Percentiles rank a stretch among this genome's conserved stretches.
Conservation (phyloP, 1,284 basidiomycete genomes). For the Austroboletus novae-zelandiae region DNA sequence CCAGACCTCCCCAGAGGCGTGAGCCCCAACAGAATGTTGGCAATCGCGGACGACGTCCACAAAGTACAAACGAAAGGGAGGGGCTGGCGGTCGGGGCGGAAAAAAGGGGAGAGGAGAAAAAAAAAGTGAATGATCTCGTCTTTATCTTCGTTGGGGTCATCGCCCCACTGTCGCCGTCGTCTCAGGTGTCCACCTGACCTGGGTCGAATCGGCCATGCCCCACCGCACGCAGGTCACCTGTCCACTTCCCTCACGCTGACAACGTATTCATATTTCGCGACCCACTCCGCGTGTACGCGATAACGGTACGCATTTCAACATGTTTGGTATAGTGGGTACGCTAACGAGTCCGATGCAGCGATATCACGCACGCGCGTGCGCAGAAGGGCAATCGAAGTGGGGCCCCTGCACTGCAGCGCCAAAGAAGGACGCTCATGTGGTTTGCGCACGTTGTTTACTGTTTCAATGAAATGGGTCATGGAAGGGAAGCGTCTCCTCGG, state of each 20-base stretch:
- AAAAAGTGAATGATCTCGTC: neutral
- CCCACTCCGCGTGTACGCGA: neutral
- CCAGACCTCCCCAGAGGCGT: no score
- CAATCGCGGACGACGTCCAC: no score
- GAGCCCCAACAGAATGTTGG: no score
- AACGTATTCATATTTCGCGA: neutral
- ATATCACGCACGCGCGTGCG: neutral
- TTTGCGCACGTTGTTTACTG: slow-evolving; percentile 13
- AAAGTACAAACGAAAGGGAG: no score
- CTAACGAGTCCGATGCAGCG: neutral
- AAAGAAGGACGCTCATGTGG: slow-evolving; percentile 15
- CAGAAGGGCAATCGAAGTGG: neutral
- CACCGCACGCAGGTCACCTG: slow-evolving; percentile 12
- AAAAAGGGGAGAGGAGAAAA: neutral
- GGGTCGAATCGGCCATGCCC: slow-evolving; percentile 2
- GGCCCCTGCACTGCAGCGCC: neutral
- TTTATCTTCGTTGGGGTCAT: slow-evolving; percentile 15
- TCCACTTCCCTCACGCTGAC: neutral
- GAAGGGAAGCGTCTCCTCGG: neutral
- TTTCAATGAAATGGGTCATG: slow-evolving; percentile 4
- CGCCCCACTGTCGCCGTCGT: slow-evolving; percentile 9
- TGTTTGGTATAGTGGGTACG: neutral
- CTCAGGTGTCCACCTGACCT: slow-evolving; percentile 17
- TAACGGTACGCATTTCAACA: neutral
- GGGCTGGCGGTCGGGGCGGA: neutral